Evolutionary conservation across 2,329 filamentous ascomycete genomes (phyloP).

Genomic region (Penicillium crustosum): DNA sequence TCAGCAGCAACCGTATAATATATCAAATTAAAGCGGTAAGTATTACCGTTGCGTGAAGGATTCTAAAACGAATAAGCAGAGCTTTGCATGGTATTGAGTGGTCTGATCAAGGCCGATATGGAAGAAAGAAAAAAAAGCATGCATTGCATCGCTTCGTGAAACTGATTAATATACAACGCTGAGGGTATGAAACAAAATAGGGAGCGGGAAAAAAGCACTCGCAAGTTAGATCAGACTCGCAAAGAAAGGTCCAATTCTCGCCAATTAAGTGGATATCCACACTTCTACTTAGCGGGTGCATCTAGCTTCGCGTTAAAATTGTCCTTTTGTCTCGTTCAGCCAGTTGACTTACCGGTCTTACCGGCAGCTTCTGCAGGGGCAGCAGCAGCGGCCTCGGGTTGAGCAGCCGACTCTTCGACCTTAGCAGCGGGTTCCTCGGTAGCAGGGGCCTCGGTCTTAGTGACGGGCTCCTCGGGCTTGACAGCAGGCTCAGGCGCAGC

Average conservation of each 20-base stretch:
- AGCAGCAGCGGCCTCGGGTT: neutral
- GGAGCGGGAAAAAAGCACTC: neutral
- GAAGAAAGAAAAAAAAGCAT: neutral
- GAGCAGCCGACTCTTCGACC: neutral
- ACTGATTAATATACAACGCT: constrained; percentile 4
- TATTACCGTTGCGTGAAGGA: neutral
- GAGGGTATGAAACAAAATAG: constrained; percentile 4
- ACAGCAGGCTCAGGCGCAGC: neutral
- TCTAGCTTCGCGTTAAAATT: neutral
- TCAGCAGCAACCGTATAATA: neutral
- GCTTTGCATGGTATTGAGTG: neutral
- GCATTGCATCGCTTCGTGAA: neutral
- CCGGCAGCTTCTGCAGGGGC: neutral
- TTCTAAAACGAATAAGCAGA: neutral
- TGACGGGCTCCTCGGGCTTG: neutral
- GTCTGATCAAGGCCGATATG: neutral
- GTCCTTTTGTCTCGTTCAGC: neutral
- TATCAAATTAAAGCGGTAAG: neutral
- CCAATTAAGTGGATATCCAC: neutral
- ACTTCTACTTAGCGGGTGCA: constrained; percentile 4
- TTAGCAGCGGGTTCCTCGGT: neutral
- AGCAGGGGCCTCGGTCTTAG: neutral
- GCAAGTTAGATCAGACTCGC: constrained; percentile 3
- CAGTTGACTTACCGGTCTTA: constrained; percentile 2
- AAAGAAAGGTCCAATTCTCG: constrained; percentile 1